Percentiles rank a stretch among this genome's conserved stretches.
Evolutionary conservation across 2,329 filamentous ascomycete species (phyloP).

Genomic region (Rugonectria rugulosa): DNA sequence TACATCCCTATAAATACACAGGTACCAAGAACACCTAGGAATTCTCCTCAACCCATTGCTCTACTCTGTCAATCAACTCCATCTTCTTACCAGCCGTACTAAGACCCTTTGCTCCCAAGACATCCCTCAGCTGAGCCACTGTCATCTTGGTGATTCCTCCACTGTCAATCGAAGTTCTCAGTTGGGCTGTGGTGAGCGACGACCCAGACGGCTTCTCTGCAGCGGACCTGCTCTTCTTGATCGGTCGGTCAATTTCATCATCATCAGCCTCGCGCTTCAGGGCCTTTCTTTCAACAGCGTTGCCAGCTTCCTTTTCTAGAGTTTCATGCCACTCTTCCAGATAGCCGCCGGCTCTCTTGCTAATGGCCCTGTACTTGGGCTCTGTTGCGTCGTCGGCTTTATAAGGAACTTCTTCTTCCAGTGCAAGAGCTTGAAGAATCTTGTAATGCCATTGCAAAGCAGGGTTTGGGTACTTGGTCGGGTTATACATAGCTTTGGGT

Average conservation of each 20-base stretch:
- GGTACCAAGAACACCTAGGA: slow-evolving; percentile 24
- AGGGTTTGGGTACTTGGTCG: slow-evolving; percentile 88
- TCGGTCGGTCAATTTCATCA: slow-evolving; percentile 51
- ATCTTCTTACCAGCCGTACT: slow-evolving; percentile 61
- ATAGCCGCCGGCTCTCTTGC: slow-evolving; percentile 84
- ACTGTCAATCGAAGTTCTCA: slow-evolving; percentile 54
- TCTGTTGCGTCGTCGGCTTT: slow-evolving; percentile 78
- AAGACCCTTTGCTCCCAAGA: slow-evolving; percentile 56
- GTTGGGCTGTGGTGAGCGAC: slow-evolving; percentile 53
- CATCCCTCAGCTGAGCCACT: slow-evolving; percentile 59
- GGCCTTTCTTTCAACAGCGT: slow-evolving; percentile 48
- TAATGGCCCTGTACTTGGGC: slow-evolving; percentile 86
- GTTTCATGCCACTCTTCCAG: slow-evolving; percentile 78
- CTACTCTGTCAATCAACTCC: slow-evolving; percentile 62
- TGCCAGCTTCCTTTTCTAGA: slow-evolving; percentile 64
- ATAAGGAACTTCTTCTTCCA: slow-evolving; percentile 89
- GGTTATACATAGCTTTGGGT: slow-evolving; percentile 85
- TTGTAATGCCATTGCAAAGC: slow-evolving; percentile 96
- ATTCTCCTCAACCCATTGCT: slow-evolving; percentile 63
- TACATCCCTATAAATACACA: slow-evolving; percentile 5
- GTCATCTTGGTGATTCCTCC: slow-evolving; percentile 62
- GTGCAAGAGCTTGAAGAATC: slow-evolving; percentile 87
- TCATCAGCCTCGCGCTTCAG: slow-evolving; percentile 62
- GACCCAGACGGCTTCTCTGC: slow-evolving; percentile 45
- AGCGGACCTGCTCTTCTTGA: slow-evolving; percentile 54